Base-by-base conservation (phyloP, 352 stramenopile species). In the Phytophthora aleatoria region DNA sequence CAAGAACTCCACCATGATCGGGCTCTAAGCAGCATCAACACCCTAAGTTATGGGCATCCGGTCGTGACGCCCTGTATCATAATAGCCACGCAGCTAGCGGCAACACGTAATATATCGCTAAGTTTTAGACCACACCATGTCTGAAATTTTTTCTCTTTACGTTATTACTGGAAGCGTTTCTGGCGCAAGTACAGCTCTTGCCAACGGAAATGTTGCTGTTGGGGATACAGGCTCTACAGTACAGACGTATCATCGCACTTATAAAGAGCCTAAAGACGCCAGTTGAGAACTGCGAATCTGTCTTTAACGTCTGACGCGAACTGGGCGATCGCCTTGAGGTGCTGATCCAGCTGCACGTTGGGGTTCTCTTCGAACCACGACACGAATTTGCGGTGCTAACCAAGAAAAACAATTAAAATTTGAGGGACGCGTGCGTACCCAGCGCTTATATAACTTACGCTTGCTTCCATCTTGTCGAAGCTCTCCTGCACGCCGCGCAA, bases 1-100 rank as follows among this genome's bases (percentile, higher is more conserved):
- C 68, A 82, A 89, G 64, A 83, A 92, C 73, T 81, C 79, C 30
- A 50, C 69, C 45, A 88, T 90, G 64, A 75, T 92, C 66, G 81
- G 83, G 0, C 81, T 92, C 12, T 80, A 67, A 31, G 20, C 28
- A 33, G 20, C 55, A 57, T n/a, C 41, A 16, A 24, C 47, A 31
- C 44, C 24, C 24, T 76, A 76, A 76, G 3, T 76, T 76, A 76
- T 64, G 38, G 50, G 51, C 61, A 24, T 20, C 53, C 27, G 4
- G 30, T 36, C 20, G 26, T 44, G 39, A 31, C 45, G 53, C 13
- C 47, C 53, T 67, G 61, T 70, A 71, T 62, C 61, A 64, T 67
- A 60, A 61, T 27, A 52, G 44, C 57, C 48, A 61, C 35, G 3
- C 35, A 61, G 49, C 30, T 56, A 56, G 41, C 16, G 20, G 16